phyloP scores from a whole-genome alignment of 139 green algal species.

The Haematococcus lacustris region DNA sequence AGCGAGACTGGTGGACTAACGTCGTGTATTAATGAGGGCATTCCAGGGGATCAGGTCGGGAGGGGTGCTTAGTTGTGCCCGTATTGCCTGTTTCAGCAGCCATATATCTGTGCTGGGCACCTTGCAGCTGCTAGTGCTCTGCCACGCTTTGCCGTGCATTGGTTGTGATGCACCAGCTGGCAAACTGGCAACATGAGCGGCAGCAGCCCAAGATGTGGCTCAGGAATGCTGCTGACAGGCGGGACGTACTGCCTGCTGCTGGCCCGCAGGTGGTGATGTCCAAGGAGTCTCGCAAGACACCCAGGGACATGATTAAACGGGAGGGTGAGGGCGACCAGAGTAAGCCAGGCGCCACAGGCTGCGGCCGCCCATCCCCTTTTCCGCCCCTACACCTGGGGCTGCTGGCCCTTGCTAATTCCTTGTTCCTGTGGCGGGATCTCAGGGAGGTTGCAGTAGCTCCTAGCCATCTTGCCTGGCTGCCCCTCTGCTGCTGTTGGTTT shows the following conservation, averaged over 20 bases:
- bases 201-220: background rate
- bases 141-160: background rate
- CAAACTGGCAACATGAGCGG: background rate
- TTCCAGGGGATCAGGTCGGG: too few relatives aligned
- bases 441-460: background rate
- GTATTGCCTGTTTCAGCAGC: background rate
- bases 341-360: background rate
- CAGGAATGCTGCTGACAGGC: background rate
- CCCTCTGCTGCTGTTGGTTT: background rate
- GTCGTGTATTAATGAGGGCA: too few relatives aligned
- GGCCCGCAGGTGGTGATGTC: constrained; percentile 46
- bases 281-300: constrained; percentile 69
- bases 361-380: background rate
- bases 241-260: background rate
- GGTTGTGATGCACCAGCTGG: background rate
- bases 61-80: too few relatives aligned
- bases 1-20: too few relatives aligned
- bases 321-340: constrained; percentile 16
- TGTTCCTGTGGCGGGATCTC: background rate
- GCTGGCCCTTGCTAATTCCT: background rate
- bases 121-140: background rate
- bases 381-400: background rate
- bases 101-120: background rate
- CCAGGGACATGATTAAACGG: constrained; percentile 59
- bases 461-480: background rate